Conservation (phyloP, 495 filamentous ascomycete genomes). For the Neurospora hispaniola region DNA sequence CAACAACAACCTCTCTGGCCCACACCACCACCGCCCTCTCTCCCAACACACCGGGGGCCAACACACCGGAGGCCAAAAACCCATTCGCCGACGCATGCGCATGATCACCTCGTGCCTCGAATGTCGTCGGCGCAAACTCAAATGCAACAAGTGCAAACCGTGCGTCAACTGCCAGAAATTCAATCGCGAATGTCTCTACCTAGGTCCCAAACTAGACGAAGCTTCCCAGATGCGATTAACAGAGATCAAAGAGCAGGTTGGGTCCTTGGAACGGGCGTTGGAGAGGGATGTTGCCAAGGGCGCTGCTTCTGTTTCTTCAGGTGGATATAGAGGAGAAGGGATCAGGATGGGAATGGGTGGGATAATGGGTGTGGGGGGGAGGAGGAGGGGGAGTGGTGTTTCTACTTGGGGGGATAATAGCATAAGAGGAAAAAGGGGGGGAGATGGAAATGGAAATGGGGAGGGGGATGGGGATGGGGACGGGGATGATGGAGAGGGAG, state of each 20-base stretch:
- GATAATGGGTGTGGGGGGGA: neutral
- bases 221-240: slow-evolving; percentile 48
- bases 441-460: neutral
- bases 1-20: too few species aligned
- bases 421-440: neutral
- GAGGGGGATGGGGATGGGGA: slow-evolving; percentile 3
- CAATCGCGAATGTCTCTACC: slow-evolving; percentile 52
- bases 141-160: slow-evolving; percentile 65
- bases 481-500: slow-evolving; percentile 25
- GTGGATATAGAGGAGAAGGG: neutral
- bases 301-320: neutral
- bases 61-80: slow-evolving; percentile 12
- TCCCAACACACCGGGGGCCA: neutral
- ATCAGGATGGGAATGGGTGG: neutral
- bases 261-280: slow-evolving; percentile 49
- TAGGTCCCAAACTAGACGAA: slow-evolving; percentile 50
- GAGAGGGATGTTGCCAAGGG: slow-evolving; percentile 42
- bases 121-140: slow-evolving; percentile 68
- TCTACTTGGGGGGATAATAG: neutral
- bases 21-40: neutral
- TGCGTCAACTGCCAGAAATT: slow-evolving; percentile 60
- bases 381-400: neutral
- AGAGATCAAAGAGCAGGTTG: slow-evolving; percentile 62
- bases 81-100: slow-evolving; percentile 54
- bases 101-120: slow-evolving; percentile 60